Percentiles rank a stretch among this genome's conserved stretches.
These are phyloP conservation scores for Allomyces arbusculus DNA, from an alignment of 192 early-diverging fungal genomes.

Conservation along the genomic window DNA sequence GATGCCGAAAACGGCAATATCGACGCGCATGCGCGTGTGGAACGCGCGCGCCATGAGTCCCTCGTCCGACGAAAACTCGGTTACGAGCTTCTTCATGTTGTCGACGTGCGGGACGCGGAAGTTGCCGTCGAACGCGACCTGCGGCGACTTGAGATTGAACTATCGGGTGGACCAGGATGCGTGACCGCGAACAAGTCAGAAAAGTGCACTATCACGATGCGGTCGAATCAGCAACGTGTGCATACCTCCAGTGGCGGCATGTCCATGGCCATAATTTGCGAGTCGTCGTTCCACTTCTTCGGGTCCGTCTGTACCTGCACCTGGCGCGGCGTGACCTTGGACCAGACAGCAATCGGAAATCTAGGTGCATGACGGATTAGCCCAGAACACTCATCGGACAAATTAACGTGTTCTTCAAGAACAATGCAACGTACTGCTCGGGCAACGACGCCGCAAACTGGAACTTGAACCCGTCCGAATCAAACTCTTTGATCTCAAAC, in stretches of 20 bases:
- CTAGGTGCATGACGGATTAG: too few species aligned
- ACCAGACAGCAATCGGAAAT: background rate
- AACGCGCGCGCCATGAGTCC: background rate
- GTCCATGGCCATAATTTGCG: background rate
- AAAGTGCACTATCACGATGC: too few species aligned
- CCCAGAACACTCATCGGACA: too few species aligned
- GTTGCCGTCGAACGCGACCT: background rate
- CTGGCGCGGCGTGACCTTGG: background rate
- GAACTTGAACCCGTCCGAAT: background rate
- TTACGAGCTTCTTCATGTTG: background rate
- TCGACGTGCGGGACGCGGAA: background rate
- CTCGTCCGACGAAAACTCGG: background rate
- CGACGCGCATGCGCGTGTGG: background rate
- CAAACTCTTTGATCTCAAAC: background rate
- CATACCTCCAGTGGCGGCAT: too few species aligned
- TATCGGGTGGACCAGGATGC: background rate
- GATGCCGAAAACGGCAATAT: background rate
- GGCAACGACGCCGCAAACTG: background rate
- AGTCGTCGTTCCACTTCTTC: background rate
- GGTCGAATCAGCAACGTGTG: too few species aligned
- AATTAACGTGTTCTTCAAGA: too few species aligned
- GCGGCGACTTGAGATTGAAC: background rate
- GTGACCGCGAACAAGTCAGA: too few species aligned
- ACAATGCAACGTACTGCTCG: background rate
- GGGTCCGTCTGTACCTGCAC: background rate